Percentiles rank a stretch among this genome's conserved stretches.
Conservation (phyloP, 169 alveolate species). For the Plasmodium billcollinsi region DNA sequence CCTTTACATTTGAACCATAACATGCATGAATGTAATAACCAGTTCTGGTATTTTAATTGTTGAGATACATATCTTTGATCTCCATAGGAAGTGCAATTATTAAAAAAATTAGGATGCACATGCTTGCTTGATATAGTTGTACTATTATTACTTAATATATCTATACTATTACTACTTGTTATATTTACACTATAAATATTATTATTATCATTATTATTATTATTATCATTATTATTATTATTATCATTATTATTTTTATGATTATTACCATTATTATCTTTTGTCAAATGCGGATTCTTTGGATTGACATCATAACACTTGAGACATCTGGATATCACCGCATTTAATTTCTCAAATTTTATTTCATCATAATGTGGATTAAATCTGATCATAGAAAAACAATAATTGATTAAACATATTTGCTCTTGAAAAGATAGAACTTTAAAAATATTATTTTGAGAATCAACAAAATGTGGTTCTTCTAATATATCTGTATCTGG, state of each 20-base stretch:
- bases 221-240: too few relatives aligned
- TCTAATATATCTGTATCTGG: constrained; percentile 86
- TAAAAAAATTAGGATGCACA: too few relatives aligned
- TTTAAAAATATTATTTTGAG: constrained; percentile 77
- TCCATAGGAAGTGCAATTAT: too few relatives aligned
- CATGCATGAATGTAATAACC: constrained; percentile 81
- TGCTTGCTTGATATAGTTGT: too few relatives aligned
- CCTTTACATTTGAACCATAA: constrained; percentile 84
- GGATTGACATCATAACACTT: constrained; percentile 52
- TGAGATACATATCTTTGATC: neutral
- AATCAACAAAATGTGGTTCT: constrained; percentile 79
- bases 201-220: too few relatives aligned
- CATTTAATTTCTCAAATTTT: constrained; percentile 81
- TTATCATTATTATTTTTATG: neutral
- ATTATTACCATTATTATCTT: neutral
- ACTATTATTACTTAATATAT: too few relatives aligned
- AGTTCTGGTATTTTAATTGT: constrained; percentile 67
- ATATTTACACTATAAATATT: too few relatives aligned
- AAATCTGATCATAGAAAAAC: constrained; percentile 73
- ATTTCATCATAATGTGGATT: constrained; percentile 83
- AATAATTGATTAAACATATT: constrained; percentile 78
- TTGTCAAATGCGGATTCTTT: neutral
- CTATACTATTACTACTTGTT: too few relatives aligned
- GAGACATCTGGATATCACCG: constrained; percentile 81
- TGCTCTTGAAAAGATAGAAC: constrained; percentile 79